Base-by-base conservation (phyloP, 352 stramenopile species). In the Globisporangium paroecandrum region DNA sequence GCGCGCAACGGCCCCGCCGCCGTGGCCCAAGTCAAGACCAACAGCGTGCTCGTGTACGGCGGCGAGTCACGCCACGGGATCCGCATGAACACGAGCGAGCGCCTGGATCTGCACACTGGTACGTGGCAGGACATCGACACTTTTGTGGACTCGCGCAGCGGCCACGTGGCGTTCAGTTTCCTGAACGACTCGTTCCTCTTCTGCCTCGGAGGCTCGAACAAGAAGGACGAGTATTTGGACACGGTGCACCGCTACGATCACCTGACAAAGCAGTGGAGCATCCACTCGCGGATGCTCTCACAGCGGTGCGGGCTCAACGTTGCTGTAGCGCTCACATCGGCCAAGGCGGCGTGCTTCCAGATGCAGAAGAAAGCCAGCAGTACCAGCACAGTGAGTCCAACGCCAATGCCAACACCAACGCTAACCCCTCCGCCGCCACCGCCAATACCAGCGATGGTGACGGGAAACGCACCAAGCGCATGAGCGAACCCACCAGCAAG, bases 221-320 rank as follows among this genome's bases (percentile, higher is more conserved):
- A 89, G 63, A 89, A 89, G 51, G 84, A 93, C 65, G 82, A 89
- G 66, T 89, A 91, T 56, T 53, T 91, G 57, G 79, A 89, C 58
- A 74, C 78, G 9, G 85, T 93, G 12, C 81, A 89, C 41, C 78
- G 82, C 5, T 93, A 83, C 53, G 85, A 93, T 54, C 69, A 78
- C 24, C 68, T 93, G 3, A 90, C 81, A 1, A 79, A 86, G 57
- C 66, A 81, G 38, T 93, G 85, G 85, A 81, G 72, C 25, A 60
- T 77, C 10, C 78, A 91, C 53, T 89, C 82, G 15, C 77, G 73
- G 22, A 89, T 92, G 81, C 69, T 75, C 43, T 71, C 74, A 5
- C 83, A 89, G 54, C 81, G 83, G 7, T 90, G 83, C 63, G 83
- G 83, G 2, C 65, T 91, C 2, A 90, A 87, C 57, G 80, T 91